phyloP scores from a whole-genome alignment of 495 filamentous ascomycete species.

The Penicillium maclennaniae region DNA sequence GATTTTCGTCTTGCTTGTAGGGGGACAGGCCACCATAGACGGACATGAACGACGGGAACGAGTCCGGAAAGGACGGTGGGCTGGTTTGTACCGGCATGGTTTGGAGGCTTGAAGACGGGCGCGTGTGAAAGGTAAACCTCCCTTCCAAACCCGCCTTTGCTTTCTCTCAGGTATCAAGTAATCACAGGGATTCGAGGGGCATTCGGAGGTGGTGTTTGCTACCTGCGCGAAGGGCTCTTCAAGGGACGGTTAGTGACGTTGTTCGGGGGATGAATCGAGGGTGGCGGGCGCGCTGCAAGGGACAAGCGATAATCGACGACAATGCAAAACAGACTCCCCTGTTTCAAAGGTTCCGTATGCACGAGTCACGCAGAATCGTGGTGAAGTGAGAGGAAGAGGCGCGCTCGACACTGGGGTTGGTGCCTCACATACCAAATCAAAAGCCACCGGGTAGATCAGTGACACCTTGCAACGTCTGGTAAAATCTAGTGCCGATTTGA shows the following conservation, averaged over 20 bases:
- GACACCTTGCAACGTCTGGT: neutral
- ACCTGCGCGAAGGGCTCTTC: conserved; percentile 45
- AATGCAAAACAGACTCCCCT: conserved; percentile 15
- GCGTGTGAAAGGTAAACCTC: conserved; percentile 5
- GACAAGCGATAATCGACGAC: conserved; percentile 18
- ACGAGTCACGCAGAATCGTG: conserved; percentile 7
- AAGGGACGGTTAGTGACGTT: conserved; percentile 11
- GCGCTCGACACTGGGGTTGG: neutral
- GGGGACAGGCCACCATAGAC: conserved; percentile 50
- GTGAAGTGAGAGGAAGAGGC: neutral
- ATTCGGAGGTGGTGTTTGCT: conserved; percentile 34
- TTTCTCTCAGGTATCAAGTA: conserved; percentile 15
- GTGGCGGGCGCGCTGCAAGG: conserved; percentile 21
- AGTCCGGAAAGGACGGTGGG: conserved; percentile 50
- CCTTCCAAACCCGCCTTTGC: conserved; percentile 14
- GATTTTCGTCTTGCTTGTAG: conserved; percentile 31
- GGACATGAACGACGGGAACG: conserved; percentile 70
- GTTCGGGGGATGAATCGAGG: conserved; percentile 22
- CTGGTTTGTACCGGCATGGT: conserved; percentile 48
- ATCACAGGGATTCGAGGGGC: conserved; percentile 13
- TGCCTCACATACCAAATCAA: conserved; percentile 21
- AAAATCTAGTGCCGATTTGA: neutral
- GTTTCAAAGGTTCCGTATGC: conserved; percentile 7
- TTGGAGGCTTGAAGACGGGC: conserved; percentile 4
- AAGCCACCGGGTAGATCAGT: conserved; percentile 8